Evolutionary conservation across 2,329 filamentous ascomycete genomes (phyloP).

Genomic region (Colletotrichum chrysophilum): DNA sequence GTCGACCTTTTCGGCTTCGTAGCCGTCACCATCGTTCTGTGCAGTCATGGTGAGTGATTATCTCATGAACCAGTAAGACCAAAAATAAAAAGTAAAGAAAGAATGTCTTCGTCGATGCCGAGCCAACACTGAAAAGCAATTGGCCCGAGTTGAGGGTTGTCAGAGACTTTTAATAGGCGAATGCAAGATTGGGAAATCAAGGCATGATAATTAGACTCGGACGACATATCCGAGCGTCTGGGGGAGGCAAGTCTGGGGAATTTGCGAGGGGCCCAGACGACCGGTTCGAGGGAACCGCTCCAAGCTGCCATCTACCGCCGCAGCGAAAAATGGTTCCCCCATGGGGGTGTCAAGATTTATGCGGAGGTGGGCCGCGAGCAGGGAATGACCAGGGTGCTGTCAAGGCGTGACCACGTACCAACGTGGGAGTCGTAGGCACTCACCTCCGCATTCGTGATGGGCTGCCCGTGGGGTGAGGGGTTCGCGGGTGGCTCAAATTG

Average conservation of each 20-base stretch:
- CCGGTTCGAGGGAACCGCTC: not conserved
- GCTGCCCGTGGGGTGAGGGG: not conserved
- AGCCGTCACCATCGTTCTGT: not conserved
- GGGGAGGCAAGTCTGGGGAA: not conserved
- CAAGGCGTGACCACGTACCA: not conserved
- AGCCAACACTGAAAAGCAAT: not conserved
- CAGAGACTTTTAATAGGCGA: not conserved
- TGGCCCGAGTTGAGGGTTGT: not conserved
- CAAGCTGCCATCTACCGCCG: not conserved
- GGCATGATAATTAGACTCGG: not conserved
- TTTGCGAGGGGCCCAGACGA: not conserved
- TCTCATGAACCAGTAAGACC: not conserved
- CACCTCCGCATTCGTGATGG: not conserved
- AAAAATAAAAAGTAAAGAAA: not conserved
- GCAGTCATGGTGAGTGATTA: not conserved
- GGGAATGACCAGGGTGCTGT: not conserved
- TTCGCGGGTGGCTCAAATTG: not conserved
- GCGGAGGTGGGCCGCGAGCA: not conserved
- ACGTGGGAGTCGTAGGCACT: not conserved
- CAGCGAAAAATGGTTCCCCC: not conserved
- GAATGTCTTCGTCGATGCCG: not conserved
- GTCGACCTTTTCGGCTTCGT: conserved; percentile 2
- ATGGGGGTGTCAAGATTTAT: not conserved
- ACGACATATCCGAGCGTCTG: not conserved
- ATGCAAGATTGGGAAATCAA: not conserved